Conservation (phyloP, 805 yeast genomes). For the Maudiozyma bulderi region DNA sequence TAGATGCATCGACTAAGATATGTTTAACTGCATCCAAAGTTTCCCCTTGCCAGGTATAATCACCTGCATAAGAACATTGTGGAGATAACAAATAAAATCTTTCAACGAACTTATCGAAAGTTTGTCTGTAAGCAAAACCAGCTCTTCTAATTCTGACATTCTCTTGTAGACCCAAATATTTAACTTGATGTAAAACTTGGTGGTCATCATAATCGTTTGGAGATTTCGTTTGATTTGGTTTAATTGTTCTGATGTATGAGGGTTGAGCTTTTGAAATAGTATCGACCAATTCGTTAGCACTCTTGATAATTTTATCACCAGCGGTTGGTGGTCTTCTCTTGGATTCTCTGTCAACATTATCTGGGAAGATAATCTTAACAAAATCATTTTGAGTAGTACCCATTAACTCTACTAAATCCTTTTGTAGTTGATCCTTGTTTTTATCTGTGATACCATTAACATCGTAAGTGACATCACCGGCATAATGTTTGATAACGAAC, state of each 20-base stretch:
- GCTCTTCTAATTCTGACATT: conserved; percentile 97
- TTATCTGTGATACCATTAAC: conserved; percentile 88
- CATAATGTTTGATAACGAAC: conserved; percentile 89
- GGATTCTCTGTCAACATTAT: conserved; percentile 53
- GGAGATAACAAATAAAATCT: conserved; percentile 82
- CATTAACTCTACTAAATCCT: conserved; percentile 75
- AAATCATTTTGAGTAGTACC: conserved; percentile 63
- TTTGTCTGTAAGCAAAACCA: conserved; percentile 95
- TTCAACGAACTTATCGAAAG: conserved; percentile 92
- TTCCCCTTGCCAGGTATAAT: conserved; percentile 56
- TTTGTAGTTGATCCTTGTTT: conserved; percentile 87
- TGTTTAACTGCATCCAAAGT: conserved; percentile 44
- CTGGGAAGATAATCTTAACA: conserved; percentile 51
- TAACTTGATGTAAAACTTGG: conserved; percentile 91
- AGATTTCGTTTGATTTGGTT: conserved; percentile 88
- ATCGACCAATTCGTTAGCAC: conserved; percentile 84
- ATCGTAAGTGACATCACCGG: conserved; percentile 96
- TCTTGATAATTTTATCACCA: conserved; percentile 82
- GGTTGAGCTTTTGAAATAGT: conserved; percentile 89
- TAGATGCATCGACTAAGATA: conserved; percentile 49
- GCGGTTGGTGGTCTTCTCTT: conserved; percentile 91
- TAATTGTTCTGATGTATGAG: conserved; percentile 92
- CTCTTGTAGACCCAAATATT: conserved; percentile 91
- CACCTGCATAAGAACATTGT: conserved; percentile 87
- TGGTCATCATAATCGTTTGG: conserved; percentile 82